Conservation (phyloP, 148 eudicot species). For the Amaranthus hypochondriacus region DNA sequence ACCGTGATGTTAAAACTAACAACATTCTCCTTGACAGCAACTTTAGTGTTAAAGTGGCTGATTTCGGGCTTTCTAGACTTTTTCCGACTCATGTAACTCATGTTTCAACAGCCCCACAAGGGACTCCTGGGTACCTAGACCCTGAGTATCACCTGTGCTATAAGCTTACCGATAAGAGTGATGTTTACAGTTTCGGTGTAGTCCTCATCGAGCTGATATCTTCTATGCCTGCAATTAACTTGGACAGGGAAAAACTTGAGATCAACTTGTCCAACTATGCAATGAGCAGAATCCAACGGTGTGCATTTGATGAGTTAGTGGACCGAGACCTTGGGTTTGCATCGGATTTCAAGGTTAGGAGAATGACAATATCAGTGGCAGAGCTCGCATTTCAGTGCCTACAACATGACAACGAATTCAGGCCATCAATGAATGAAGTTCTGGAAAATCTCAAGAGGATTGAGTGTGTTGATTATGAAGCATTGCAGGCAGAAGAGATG, state of each 20-base stretch:
- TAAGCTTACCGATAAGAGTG: slow-evolving; percentile 14
- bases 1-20: slow-evolving; percentile 20
- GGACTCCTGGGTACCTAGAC: slow-evolving; percentile 16
- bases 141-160: slow-evolving; percentile 16
- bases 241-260: slow-evolving; percentile 5
- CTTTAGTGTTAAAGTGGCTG: slow-evolving; percentile 17
- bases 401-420: slow-evolving; percentile 11
- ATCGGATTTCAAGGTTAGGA: slow-evolving; percentile 6
- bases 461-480: slow-evolving; percentile 18
- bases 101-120: slow-evolving; percentile 20
- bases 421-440: slow-evolving; percentile 15
- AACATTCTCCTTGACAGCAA: slow-evolving; percentile 12
- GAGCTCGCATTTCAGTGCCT: slow-evolving; percentile 16
- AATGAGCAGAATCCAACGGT: slow-evolving; percentile 2
- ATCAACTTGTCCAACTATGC: slow-evolving; percentile 17
- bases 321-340: slow-evolving; percentile 15
- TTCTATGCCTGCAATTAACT: slow-evolving; percentile 17
- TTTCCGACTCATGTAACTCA: slow-evolving; percentile 16
- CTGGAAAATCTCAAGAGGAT: slow-evolving; percentile 6
- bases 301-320: slow-evolving; percentile 15
- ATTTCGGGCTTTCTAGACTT: slow-evolving; percentile 22
- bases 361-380: slow-evolving; percentile 15
- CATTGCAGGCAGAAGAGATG: slow-evolving; percentile 8
- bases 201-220: slow-evolving; percentile 14
- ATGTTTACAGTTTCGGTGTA: slow-evolving; percentile 19